phyloP scores from a whole-genome alignment of 2,329 filamentous ascomycete genomes.

The Penicillium sp. region DNA sequence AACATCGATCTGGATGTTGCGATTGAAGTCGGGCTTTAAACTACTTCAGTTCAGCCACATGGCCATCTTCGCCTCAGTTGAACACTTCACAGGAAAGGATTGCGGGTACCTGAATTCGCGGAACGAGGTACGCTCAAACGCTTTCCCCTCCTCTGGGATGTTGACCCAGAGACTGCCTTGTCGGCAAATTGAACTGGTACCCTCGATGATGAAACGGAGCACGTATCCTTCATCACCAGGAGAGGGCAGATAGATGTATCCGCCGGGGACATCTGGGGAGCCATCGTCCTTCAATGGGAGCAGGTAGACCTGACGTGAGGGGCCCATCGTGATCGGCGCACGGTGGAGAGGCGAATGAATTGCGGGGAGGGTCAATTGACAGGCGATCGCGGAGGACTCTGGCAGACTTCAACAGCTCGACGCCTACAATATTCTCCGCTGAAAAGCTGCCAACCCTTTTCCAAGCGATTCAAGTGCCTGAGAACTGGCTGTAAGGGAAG shows the following conservation, averaged over 20 bases:
- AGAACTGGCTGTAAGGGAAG: conserved; percentile 5
- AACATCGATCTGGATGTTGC: conserved; percentile 81
- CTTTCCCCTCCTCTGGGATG: conserved; percentile 68
- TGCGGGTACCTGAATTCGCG: conserved; percentile 75
- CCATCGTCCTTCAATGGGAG: conserved; percentile 89
- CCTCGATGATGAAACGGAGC: conserved; percentile 84
- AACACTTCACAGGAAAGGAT: background rate
- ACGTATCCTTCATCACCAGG: conserved; percentile 66
- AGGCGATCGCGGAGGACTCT: background rate
- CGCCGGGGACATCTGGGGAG: conserved; percentile 78
- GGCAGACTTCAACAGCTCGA: background rate
- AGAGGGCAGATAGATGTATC: conserved; percentile 87
- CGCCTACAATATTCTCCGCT: conserved; percentile 1
- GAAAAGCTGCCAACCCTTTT: conserved; percentile 1
- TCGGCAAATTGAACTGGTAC: conserved; percentile 90
- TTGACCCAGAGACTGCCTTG: conserved; percentile 96
- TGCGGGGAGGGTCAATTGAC: background rate
- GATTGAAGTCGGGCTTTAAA: conserved; percentile 86
- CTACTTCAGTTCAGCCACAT: conserved; percentile 35
- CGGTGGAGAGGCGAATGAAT: background rate
- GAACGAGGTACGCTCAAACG: conserved; percentile 74
- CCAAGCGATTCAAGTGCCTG: conserved; percentile 12
- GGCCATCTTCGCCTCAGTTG: background rate
- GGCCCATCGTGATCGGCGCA: conserved; percentile 16
- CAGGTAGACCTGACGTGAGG: conserved; percentile 62